Conservation (phyloP, 495 filamentous ascomycete species). For the Pseudoneurospora amorphoporcata region DNA sequence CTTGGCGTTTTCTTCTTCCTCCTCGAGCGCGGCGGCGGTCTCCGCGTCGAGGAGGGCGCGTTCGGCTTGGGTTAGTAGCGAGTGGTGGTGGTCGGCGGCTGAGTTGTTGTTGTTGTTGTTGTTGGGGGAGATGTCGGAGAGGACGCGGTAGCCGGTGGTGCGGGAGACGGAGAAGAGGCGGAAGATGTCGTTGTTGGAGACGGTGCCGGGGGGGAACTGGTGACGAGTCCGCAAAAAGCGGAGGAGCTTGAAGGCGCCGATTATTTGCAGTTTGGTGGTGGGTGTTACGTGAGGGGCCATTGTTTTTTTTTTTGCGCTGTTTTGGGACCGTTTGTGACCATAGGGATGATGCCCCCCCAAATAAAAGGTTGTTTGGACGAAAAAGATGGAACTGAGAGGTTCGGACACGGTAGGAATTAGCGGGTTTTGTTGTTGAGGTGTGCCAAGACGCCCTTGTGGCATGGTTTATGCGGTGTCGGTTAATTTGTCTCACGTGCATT, state of each 20-base stretch:
- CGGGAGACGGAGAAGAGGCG: not conserved
- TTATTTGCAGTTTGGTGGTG: not conserved
- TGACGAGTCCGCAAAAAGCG: not conserved
- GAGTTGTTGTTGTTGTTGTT: too few species aligned
- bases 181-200: not conserved
- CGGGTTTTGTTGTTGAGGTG: not conserved
- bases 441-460: not conserved
- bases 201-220: not conserved
- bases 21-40: not conserved
- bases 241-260: not conserved
- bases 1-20: not conserved
- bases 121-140: not conserved
- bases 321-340: not conserved
- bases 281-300: not conserved
- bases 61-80: not conserved
- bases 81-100: too few species aligned
- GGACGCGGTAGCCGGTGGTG: not conserved
- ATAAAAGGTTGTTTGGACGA: not conserved
- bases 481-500: not conserved
- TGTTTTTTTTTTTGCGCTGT: not conserved
- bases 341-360: not conserved
- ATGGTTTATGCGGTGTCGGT: not conserved
- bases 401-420: not conserved
- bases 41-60: not conserved
- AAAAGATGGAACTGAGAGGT: not conserved